These are phyloP conservation scores for Capsicum pubescens DNA, from an alignment of 257 asterid species.

Conservation along the genomic window DNA sequence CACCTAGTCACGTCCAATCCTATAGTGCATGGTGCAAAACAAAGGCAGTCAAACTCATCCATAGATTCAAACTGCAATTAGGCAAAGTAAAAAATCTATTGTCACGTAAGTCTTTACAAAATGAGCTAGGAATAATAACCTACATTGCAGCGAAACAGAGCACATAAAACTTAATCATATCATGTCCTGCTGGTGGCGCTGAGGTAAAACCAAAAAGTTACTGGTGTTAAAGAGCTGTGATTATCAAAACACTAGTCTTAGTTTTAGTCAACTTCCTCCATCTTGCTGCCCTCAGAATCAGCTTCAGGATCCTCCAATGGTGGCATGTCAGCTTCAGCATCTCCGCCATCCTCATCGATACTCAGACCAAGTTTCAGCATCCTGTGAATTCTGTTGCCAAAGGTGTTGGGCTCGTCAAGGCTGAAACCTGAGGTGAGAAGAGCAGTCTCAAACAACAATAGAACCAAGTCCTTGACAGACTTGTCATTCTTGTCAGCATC, in stretches of 20 bases:
- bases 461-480: constrained; percentile 69
- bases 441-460: constrained; percentile 65
- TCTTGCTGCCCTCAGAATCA: constrained; percentile 67
- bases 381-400: constrained; percentile 74
- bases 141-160: background rate
- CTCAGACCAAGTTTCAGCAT: constrained; percentile 76
- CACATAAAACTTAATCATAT: background rate
- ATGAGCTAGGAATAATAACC: constrained; percentile 14
- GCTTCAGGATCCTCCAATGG: constrained; percentile 65
- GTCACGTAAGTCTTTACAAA: background rate
- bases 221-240: background rate
- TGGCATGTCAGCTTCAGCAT: constrained; percentile 64
- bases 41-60: background rate
- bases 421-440: constrained; percentile 70
- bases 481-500: constrained; percentile 74
- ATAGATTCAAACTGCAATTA: background rate
- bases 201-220: background rate
- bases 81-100: background rate
- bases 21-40: background rate
- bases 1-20: background rate
- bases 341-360: constrained; percentile 67
- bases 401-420: constrained; percentile 73
- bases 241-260: background rate
- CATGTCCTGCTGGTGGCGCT: background rate
- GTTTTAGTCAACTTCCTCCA: constrained; percentile 68